phyloP scores from a whole-genome alignment of 1,139 yeast species.

The Taphrina pruni region DNA sequence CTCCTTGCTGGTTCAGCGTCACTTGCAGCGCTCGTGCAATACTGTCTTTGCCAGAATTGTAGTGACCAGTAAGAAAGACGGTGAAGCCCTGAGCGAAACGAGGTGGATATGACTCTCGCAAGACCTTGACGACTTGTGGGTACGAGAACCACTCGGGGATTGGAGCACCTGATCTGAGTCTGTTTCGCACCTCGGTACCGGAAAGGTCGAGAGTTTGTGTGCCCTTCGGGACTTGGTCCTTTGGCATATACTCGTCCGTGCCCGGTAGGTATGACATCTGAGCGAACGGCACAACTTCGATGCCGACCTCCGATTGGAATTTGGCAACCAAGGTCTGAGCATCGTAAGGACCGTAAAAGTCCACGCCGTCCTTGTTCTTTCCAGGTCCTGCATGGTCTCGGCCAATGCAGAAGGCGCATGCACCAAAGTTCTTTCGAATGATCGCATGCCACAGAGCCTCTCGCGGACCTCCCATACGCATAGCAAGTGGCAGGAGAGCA shows the following conservation, averaged over 20 bases:
- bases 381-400: constrained; percentile 99
- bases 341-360: constrained; percentile 95
- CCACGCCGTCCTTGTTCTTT: constrained; percentile 87
- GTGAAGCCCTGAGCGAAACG: constrained; percentile 88
- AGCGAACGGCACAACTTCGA: constrained; percentile 93
- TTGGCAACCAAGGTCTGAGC: constrained; percentile 88
- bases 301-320: constrained; percentile 75
- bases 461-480: constrained; percentile 99
- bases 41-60: constrained; percentile 64
- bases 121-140: constrained; percentile 90
- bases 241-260: constrained; percentile 92
- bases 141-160: constrained; percentile 98
- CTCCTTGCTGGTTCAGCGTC: constrained; percentile 88
- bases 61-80: constrained; percentile 64
- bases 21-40: constrained; percentile 85
- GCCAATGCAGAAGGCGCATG: constrained; percentile 95
- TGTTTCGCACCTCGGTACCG: constrained; percentile 91
- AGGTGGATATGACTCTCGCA: constrained; percentile 93
- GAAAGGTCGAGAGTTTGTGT: constrained; percentile 87
- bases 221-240: constrained; percentile 83
- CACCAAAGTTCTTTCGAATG: constrained; percentile 95
- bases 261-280: constrained; percentile 97
- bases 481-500: constrained; percentile 88
- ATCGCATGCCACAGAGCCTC: constrained; percentile 99
- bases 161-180: constrained; percentile 81